Evolutionary conservation across 2,329 filamentous ascomycete genomes (phyloP).

Genomic region (Aspergillus sp.): DNA sequence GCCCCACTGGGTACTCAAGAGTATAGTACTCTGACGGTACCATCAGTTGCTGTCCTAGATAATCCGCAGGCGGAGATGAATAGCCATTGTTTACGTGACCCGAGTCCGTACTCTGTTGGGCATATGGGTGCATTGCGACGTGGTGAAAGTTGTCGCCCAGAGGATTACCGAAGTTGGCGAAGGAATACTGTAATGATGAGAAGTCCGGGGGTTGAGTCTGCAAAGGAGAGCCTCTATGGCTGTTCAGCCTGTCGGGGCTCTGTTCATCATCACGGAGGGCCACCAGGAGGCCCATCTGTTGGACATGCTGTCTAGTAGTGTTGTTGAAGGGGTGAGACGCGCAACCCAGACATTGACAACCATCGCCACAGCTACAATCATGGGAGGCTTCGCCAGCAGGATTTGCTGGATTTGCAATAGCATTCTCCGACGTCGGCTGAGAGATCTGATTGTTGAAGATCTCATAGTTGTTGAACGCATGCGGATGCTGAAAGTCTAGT

Average conservation of each 20-base stretch:
- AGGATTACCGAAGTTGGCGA: conserved; percentile 18
- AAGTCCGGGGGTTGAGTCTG: conserved; percentile 18
- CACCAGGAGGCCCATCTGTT: conserved; percentile 49
- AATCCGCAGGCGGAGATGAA: conserved; percentile 28
- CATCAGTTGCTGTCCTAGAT: conserved; percentile 37
- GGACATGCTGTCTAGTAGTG: conserved; percentile 47
- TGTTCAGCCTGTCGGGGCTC: conserved; percentile 21
- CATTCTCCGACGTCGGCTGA: conserved; percentile 12
- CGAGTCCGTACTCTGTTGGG: conserved; percentile 20
- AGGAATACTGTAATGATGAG: conserved; percentile 22
- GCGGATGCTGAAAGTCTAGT: conserved; percentile 14
- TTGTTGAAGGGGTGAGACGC: conserved; percentile 50
- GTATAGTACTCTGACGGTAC: conserved; percentile 46
- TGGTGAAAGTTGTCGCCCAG: conserved; percentile 18
- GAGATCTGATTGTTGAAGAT: conserved; percentile 21
- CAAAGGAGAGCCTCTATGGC: conserved; percentile 25
- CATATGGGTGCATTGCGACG: conserved; percentile 24
- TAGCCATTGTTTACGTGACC: conserved; percentile 25
- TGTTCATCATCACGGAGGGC: conserved; percentile 34
- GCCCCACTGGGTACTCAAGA: conserved; percentile 43
- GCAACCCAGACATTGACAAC: conserved; percentile 50
- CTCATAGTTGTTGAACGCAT: conserved; percentile 17
- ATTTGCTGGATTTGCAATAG: conserved; percentile 13
- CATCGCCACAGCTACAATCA: conserved; percentile 47
- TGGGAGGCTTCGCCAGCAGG: conserved; percentile 28